phyloP scores from a whole-genome alignment of 495 filamentous ascomycete species.

The Talaromyces wortmannii region DNA sequence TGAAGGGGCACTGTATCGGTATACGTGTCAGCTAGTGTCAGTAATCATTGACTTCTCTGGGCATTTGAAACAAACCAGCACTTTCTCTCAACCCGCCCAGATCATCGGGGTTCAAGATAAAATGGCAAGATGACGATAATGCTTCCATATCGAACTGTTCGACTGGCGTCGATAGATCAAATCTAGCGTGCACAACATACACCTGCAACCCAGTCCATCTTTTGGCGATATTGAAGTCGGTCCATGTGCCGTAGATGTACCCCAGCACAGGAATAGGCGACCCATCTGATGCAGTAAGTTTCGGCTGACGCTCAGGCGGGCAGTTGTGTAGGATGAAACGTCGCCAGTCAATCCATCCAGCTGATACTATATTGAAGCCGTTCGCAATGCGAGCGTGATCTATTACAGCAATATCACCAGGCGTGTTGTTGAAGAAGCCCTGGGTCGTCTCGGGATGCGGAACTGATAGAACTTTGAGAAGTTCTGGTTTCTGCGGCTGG shows the following conservation, averaged over 20 bases:
- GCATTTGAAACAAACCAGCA: background rate
- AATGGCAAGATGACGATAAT: background rate
- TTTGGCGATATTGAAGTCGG: background rate
- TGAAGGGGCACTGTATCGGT: background rate
- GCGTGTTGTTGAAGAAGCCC: background rate
- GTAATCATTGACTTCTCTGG: no score
- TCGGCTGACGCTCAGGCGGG: background rate
- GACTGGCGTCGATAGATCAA: background rate
- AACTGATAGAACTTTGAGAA: background rate
- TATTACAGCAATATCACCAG: background rate
- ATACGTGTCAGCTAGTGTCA: no score
- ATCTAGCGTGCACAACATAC: background rate
- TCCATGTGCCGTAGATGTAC: slow-evolving; percentile 1
- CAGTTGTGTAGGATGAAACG: background rate
- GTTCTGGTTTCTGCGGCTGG: background rate
- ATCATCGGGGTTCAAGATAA: background rate
- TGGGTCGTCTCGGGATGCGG: background rate
- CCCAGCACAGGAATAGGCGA: background rate
- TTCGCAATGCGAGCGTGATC: background rate
- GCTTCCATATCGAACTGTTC: background rate
- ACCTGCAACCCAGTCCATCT: background rate
- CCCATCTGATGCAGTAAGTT: background rate
- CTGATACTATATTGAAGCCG: background rate
- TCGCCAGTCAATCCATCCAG: background rate
- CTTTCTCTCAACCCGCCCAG: background rate